Evolutionary conservation across 352 stramenopile genomes (phyloP), one percentile per base, ranked within the genome.

Genomic region (Phytophthora europaea): DNA sequence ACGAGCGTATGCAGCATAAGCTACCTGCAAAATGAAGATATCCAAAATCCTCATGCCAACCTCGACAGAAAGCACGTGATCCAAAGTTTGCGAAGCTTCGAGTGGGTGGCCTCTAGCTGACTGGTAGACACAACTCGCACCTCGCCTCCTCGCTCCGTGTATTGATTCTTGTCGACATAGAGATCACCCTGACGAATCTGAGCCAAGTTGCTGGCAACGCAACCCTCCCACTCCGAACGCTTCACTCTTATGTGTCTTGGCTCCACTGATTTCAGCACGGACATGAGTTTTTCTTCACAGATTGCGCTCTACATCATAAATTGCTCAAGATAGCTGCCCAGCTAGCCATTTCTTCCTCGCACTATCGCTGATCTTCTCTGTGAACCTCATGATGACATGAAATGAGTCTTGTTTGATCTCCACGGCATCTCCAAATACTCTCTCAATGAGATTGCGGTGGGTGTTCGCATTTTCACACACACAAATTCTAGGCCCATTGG

Each of bases 21-120:
- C n/a, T n/a, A 71, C 55, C 40, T 70, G 62, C 38, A 63, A 13
- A 8, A 63, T 70, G 62, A 71, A 55, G 23, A 66, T 66, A 26
- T 61, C 56, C 18, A 61, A 31, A 10, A 72, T 72, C 22, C 48
- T 36, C 15, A 67, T 22, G 7, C 57, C 65, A 20, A 62, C 50
- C 61, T 72, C 34, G 20, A 59, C 33, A 6, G 50, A 59, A 5
- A 67, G 0, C 40, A 58, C 22, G 6, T 57, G 36, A 52, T 67
- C 57, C 23, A 67, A 50, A 67, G 50, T 10, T 67, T 66, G 13
- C 36, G 36, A 1, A 62, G 48, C 26, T 66, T 61, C 2, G 56
- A 71, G 55, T 40, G 64, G 38, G 65, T 59, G 18, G 45, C 64
- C 47, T 70, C 64, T 0, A 64, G 31, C 12, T 70, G 54, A 33